Percentiles rank a stretch among this genome's conserved stretches.
Evolutionary conservation across 139 green algal species (phyloP).

Genomic region (Diplosphaera chodatii): DNA sequence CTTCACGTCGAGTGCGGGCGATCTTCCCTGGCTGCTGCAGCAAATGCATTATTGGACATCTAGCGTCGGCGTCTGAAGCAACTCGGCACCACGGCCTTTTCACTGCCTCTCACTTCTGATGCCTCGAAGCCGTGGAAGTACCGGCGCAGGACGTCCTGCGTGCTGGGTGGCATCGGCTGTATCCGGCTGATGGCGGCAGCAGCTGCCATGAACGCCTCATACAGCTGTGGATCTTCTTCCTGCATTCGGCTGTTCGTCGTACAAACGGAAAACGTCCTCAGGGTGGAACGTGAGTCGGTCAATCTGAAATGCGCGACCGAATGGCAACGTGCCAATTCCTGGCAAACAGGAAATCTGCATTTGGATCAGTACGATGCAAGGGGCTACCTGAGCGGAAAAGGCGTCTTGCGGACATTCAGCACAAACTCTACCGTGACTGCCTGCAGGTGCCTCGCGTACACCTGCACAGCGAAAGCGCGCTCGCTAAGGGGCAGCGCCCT

Average conservation of each 20-base stretch:
- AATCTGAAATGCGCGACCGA: too few relatives aligned
- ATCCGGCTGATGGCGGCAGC: conserved; percentile 3
- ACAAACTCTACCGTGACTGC: conserved; percentile 40
- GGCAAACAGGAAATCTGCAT: too few relatives aligned
- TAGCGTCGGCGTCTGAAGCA: too few relatives aligned
- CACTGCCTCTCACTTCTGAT: conserved; percentile 10
- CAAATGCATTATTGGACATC: background rate
- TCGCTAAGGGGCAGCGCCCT: too few relatives aligned
- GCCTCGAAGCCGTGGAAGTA: conserved; percentile 18
- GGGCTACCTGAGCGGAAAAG: conserved; percentile 18
- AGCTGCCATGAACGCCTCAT: conserved; percentile 4
- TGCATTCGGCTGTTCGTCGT: too few relatives aligned
- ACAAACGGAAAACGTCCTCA: too few relatives aligned
- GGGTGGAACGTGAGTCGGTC: too few relatives aligned
- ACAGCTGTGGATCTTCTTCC: conserved; percentile 23
- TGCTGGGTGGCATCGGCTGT: conserved; percentile 11
- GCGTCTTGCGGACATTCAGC: conserved; percentile 34
- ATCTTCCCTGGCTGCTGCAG: background rate
- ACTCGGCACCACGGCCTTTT: too few relatives aligned
- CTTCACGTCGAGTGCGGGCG: too few relatives aligned
- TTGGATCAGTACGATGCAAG: too few relatives aligned
- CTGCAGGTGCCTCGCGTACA: background rate
- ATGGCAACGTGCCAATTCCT: too few relatives aligned
- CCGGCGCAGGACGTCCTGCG: conserved; percentile 18
- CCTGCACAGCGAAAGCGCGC: background rate